These are phyloP conservation scores for Camellia oleifera DNA, from an alignment of 179 eudicot species.

Conservation along the genomic window DNA sequence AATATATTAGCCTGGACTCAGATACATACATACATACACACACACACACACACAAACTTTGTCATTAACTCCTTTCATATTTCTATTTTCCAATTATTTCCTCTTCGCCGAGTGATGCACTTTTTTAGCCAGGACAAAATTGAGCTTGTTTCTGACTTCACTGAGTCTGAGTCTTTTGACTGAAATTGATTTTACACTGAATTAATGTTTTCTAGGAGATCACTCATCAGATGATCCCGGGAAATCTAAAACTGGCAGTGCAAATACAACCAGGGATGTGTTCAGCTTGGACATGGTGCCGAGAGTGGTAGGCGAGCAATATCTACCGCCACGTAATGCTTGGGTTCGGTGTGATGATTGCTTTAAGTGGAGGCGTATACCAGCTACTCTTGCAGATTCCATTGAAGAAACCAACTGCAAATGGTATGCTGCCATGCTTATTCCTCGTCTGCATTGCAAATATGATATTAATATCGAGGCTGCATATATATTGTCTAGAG, in stretches of 20 bases:
- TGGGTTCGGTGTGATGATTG: slow-evolving; percentile 98
- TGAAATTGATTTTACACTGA: slow-evolving; percentile 10
- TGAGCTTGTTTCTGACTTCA: not conserved
- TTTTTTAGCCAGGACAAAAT: not conserved
- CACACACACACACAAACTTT: too few species aligned
- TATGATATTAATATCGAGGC: not conserved
- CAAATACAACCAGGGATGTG: slow-evolving; percentile 25
- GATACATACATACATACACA: not conserved
- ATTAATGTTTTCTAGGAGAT: slow-evolving; percentile 36
- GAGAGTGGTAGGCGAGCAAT: slow-evolving; percentile 29
- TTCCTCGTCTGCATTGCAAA: not conserved
- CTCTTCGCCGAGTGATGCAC: not conserved
- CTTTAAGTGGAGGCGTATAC: slow-evolving; percentile 92
- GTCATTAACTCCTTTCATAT: slow-evolving; percentile 4
- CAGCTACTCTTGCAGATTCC: slow-evolving; percentile 80
- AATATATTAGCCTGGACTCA: not conserved
- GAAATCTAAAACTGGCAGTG: slow-evolving; percentile 23
- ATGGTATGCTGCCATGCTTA: slow-evolving; percentile 50
- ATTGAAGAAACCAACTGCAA: slow-evolving; percentile 67
- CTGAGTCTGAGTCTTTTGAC: not conserved
- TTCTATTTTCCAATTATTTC: slow-evolving; percentile 11
- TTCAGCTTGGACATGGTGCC: slow-evolving; percentile 25
- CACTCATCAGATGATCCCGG: slow-evolving; percentile 30
- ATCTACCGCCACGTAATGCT: slow-evolving; percentile 49
- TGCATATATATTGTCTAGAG: too few species aligned